Evolutionary conservation across 2,329 filamentous ascomycete genomes (phyloP).

Genomic region (Cladophialophora psammophila): DNA sequence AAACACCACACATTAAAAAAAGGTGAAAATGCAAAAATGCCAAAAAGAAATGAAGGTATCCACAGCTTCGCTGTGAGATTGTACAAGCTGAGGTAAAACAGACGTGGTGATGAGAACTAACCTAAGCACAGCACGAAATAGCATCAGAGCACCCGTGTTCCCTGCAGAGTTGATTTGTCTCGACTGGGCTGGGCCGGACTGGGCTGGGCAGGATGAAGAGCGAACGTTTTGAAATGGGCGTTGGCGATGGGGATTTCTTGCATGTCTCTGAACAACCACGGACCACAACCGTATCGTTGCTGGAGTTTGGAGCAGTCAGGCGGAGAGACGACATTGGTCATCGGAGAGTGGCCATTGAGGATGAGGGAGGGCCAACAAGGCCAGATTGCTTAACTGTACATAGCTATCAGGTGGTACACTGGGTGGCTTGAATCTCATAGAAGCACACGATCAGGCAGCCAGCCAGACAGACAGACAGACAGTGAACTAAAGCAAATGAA

Average conservation of each 20-base stretch:
- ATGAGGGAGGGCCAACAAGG: not conserved
- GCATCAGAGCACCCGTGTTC: constrained; percentile 39
- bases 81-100: constrained; percentile 28
- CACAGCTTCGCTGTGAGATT: constrained; percentile 22
- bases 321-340: not conserved
- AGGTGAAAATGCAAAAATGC: constrained; percentile 35
- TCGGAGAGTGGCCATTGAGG: not conserved
- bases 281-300: not conserved
- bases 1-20: constrained; percentile 28
- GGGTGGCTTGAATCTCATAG: constrained; percentile 10
- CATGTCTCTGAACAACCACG: not conserved
- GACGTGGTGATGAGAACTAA: constrained; percentile 33
- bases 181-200: constrained; percentile 10
- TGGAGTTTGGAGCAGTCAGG: not conserved
- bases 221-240: not conserved
- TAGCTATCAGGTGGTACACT: constrained; percentile 6
- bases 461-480: constrained; percentile 24
- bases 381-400: constrained; percentile 12
- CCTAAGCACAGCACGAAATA: constrained; percentile 30
- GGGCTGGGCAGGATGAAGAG: constrained; percentile 11
- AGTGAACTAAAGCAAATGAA: constrained; percentile 8
- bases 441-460: not conserved
- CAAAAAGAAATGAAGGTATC: constrained; percentile 28
- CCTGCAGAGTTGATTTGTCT: constrained; percentile 24
- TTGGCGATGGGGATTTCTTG: constrained; percentile 2